Base-by-base conservation (phyloP, 106 monocot species). In the Posidonia australis region DNA sequence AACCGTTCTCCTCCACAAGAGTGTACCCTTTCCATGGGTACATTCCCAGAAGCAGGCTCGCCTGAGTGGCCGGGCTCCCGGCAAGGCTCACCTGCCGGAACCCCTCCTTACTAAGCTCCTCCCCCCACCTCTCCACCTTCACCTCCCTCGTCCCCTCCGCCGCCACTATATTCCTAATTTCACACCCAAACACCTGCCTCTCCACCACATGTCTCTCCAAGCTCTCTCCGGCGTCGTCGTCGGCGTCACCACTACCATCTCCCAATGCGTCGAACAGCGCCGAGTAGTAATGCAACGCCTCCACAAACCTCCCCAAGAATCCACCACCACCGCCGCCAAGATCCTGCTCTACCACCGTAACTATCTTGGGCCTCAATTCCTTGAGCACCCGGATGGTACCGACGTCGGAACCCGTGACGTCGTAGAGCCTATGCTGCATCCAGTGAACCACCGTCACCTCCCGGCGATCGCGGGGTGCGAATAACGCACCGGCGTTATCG, bases 21-120 rank as follows among this genome's bases (percentile, higher is more conserved):
- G 88, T 88, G 60, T 93, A 83, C 0, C 92, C 88, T 51, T 77
- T 84, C 82, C 87, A 84, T 0, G 92, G 87, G 27, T 77, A 78
- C 87, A 92, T 92, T 29, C 84, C 92, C 5, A 92, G 71, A 29
- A 92, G 61, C 45, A 92, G 60, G 55, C 60, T 80, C 21, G 92
- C 92, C 71, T 92, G 92, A 56, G 81, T 74, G 28, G 85, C 80
- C 0, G 92, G 79, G 60, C 81, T 79, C 19, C 92, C 92, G 29
- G 76, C 65, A 9, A 93, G 78, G 5, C 82, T 82, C 65, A 85
- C 82, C 51, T 43, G 70, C 54, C 72, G 55, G 72, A 93, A 93
- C 43, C 84, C 88, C 10, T 70, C 69, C 28, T 65, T 44, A 52
- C 74, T 22, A 54, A 93, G 54, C 78, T 82, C 83, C 22, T 88